These are phyloP conservation scores for Penicillium sumatraense DNA, from an alignment of 2,329 filamentous ascomycete species.

Conservation along the genomic window DNA sequence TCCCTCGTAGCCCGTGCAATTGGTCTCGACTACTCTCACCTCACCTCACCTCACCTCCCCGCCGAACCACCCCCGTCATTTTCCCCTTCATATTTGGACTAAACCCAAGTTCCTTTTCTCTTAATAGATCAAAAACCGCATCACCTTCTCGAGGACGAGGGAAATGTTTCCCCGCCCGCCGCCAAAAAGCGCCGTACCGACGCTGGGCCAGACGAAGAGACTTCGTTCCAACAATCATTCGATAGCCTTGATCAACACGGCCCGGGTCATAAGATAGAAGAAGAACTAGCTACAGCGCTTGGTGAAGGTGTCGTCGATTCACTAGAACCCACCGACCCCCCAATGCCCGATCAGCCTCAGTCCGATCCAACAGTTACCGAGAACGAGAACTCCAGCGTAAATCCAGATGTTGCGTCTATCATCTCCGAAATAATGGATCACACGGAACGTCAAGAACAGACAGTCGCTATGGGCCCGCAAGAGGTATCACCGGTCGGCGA, in stretches of 20 bases:
- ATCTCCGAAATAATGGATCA: constrained; percentile 50
- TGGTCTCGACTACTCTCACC: neutral
- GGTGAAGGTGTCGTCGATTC: constrained; percentile 34
- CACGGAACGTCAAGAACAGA: constrained; percentile 47
- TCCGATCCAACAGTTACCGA: constrained; percentile 23
- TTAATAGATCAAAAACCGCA: constrained; percentile 35
- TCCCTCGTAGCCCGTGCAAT: neutral
- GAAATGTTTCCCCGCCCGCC: constrained; percentile 36
- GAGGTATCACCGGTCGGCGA: constrained; percentile 34
- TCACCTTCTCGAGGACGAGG: constrained; percentile 39
- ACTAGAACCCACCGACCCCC: constrained; percentile 28
- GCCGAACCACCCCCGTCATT: neutral
- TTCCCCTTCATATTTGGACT: neutral
- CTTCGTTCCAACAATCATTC: constrained; percentile 24
- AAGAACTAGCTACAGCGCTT: constrained; percentile 42
- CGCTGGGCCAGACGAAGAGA: constrained; percentile 30
- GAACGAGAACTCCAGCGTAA: constrained; percentile 32
- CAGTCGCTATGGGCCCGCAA: constrained; percentile 41
- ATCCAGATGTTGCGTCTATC: constrained; percentile 43
- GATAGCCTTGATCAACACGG: constrained; percentile 28
- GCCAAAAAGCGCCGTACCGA: constrained; percentile 48
- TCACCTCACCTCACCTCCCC: neutral
- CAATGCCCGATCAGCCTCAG: constrained; percentile 24
- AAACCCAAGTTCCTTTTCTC: neutral
- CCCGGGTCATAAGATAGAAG: constrained; percentile 40